Conservation (phyloP, 257 asterid genomes). For the Rauvolfia tetraphylla region DNA sequence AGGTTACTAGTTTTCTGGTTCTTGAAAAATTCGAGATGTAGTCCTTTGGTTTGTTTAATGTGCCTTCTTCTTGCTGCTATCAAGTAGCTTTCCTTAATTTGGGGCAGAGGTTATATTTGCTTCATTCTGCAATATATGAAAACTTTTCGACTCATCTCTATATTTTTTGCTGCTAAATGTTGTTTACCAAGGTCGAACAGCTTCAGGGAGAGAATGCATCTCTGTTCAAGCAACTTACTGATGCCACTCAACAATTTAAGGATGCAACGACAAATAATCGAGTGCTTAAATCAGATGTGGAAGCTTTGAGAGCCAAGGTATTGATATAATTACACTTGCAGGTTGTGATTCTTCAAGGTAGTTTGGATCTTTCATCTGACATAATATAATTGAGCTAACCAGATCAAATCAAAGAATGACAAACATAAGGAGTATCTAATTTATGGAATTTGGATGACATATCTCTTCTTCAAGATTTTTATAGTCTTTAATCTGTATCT, state of each 20-base stretch:
- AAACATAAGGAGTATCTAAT: background rate
- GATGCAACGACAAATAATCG: slow-evolving; percentile 77
- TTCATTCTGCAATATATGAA: background rate
- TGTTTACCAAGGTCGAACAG: slow-evolving; percentile 51
- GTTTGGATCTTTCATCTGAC: background rate
- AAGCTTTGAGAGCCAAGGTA: slow-evolving; percentile 96
- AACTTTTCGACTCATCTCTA: background rate
- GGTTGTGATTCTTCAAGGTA: background rate
- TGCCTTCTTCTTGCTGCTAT: background rate
- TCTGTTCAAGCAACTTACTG: slow-evolving; percentile 57
- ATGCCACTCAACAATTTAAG: slow-evolving; percentile 66
- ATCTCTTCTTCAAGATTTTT: background rate
- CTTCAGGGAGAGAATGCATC: slow-evolving; percentile 55
- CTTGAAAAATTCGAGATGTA: background rate
- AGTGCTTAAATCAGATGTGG: slow-evolving; percentile 85
- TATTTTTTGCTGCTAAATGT: background rate
- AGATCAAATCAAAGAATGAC: background rate
- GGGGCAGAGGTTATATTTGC: background rate
- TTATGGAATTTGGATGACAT: background rate
- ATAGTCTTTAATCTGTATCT: background rate
- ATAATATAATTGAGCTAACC: too few relatives aligned
- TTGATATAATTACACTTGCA: too few relatives aligned
- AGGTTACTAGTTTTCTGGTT: slow-evolving; percentile 30
- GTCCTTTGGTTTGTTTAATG: background rate
- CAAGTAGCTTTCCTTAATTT: background rate